Evolutionary conservation across 2,329 filamentous ascomycete genomes (phyloP), one percentile per base, ranked within the genome.

Genomic region (Colletotrichum sp.): DNA sequence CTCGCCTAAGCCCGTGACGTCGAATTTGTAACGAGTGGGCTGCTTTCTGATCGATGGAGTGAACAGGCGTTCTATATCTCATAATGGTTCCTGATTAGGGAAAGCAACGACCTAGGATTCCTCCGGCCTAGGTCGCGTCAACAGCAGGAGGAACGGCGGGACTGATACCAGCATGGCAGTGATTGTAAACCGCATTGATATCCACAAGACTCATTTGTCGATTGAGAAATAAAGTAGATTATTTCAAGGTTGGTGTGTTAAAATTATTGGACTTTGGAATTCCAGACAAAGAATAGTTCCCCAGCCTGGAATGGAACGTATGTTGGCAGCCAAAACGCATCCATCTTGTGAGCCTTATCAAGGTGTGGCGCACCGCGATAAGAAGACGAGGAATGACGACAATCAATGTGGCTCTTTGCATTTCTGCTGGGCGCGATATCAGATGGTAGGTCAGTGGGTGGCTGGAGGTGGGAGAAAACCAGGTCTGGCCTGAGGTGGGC

Each of bases 121-220:
- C 15, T 34, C n/a, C n/a, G 18, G 44, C 21, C 21, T 21, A 32
- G 72, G 30, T 24, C 32, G 32, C 18, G 18, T 28, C 16, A 36
- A 39, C 12, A 7, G 64, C 49, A 15, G 60, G 34, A 44, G 63
- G 26, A 32, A 39, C n/a, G 59, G 16, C 44, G 34, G 74, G 30
- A 64, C 39, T 69, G 70, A 76, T 76, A 76, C 74, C 74, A 73
- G 60, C 57, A 65, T 52, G 63, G 69, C 21, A 34, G 44, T 74
- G 64, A 65, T 72, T 69, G 26, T 59, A 66, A 55, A 39, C 59
- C 24, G 10, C 39, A 66, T 76, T 74, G 74, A 76, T 76, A 74
- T 76, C 74, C 74, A 73, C 65, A 26, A 39, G 57, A 30, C 28
- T 59, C 9, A 62, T 62, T 44, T 59, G n/a, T 59, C 9, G 24